phyloP scores from a whole-genome alignment of 805 yeast genomes.

The Candida vaughaniae region DNA sequence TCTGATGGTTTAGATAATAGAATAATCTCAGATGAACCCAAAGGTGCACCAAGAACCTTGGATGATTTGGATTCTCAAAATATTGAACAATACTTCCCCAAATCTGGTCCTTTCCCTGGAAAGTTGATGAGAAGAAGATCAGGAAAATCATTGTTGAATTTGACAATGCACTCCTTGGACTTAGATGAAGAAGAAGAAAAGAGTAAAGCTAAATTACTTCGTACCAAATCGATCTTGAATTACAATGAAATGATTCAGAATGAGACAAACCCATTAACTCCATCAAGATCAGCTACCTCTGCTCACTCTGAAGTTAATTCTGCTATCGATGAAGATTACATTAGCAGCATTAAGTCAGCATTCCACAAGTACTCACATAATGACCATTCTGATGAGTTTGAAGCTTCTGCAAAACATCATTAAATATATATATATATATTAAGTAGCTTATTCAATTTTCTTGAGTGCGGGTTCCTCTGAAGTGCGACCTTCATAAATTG shows the following conservation, averaged over 20 bases:
- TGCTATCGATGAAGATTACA: constrained; percentile 31
- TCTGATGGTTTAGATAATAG: constrained; percentile 13
- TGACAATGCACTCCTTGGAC: constrained; percentile 67
- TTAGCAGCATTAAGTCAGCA: constrained; percentile 36
- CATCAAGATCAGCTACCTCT: constrained; percentile 24
- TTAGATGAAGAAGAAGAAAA: constrained; percentile 59
- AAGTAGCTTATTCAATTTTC: no score
- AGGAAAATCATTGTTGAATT: constrained; percentile 68
- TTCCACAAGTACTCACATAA: constrained; percentile 34
- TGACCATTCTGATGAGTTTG: constrained; percentile 55
- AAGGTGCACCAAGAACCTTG: constrained; percentile 7
- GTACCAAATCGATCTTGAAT: constrained; percentile 15
- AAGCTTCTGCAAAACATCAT: constrained; percentile 28
- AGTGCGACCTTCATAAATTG: no score
- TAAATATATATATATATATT: no score
- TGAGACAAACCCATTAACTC: constrained; percentile 18
- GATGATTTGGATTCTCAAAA: constrained; percentile 25
- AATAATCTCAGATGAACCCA: neutral
- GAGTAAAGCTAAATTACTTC: constrained; percentile 12
- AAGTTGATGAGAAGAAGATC: constrained; percentile 63
- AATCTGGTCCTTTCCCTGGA: constrained; percentile 50
- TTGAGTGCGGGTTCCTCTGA: no score
- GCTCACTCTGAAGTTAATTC: constrained; percentile 18
- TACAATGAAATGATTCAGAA: constrained; percentile 15
- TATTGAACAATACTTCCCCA: constrained; percentile 43